Evolutionary conservation across 75 land plant species (phyloP).

Genomic region (Gnetum montanum): DNA sequence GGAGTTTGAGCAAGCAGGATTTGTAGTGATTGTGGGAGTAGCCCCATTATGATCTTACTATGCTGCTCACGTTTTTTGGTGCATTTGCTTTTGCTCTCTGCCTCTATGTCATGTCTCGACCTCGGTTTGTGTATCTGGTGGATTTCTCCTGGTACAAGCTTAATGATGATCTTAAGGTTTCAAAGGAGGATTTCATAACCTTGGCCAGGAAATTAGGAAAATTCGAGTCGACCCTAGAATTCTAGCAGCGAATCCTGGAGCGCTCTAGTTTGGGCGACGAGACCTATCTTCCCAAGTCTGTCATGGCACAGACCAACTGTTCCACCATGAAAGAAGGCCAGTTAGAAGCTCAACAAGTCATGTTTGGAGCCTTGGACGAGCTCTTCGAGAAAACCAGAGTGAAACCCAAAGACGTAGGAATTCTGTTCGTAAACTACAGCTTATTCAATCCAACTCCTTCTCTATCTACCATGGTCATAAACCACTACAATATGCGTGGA

Average conservation of each 20-base stretch:
- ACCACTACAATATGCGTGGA: conserved; percentile 43
- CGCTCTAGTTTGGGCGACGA: conserved; percentile 62
- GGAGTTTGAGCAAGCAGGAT: no score
- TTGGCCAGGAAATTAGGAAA: conserved; percentile 20
- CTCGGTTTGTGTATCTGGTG: conserved; percentile 39
- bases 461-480: conserved; percentile 48
- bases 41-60: neutral
- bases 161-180: conserved; percentile 29
- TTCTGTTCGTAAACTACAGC: conserved; percentile 50
- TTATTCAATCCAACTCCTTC: conserved; percentile 63
- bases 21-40: no score
- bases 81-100: no score
- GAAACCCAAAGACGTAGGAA: conserved; percentile 47
- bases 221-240: conserved; percentile 33
- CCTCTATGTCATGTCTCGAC: conserved; percentile 39
- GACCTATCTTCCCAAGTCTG: conserved; percentile 62
- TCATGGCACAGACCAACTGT: conserved; percentile 23
- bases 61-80: conserved; percentile 37
- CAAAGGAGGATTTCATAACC: conserved; percentile 32
- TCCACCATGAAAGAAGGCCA: conserved; percentile 28
- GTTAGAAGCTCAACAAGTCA: conserved; percentile 32
- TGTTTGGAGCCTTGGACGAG: conserved; percentile 42
- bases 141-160: conserved; percentile 59
- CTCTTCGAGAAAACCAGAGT: conserved; percentile 20
- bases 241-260: conserved; percentile 56